Evolutionary conservation across 148 eudicot species (phyloP).

Genomic region (Rhododendron henanense): DNA sequence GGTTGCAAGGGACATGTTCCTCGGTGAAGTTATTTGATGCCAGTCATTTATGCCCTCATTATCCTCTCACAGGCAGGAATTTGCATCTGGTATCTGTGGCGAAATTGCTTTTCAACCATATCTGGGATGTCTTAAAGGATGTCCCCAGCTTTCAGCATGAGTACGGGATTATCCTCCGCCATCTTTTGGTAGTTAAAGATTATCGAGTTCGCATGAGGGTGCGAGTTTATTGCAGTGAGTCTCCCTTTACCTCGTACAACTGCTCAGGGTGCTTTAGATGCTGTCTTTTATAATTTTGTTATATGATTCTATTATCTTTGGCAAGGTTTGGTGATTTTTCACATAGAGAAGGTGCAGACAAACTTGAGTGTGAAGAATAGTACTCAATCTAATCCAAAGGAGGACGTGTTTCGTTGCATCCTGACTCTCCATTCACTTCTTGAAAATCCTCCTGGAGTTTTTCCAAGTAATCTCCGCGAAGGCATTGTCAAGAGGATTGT

Average conservation of each 20-base stretch:
- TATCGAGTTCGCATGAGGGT: slow-evolving; percentile 77
- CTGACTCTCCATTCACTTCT: slow-evolving; percentile 78
- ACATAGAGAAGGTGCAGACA: slow-evolving; percentile 66
- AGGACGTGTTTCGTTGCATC: slow-evolving; percentile 60
- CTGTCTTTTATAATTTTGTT: background rate
- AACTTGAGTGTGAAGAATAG: slow-evolving; percentile 44
- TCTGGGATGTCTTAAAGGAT: slow-evolving; percentile 71
- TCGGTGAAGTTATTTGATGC: background rate
- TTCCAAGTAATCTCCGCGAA: slow-evolving; percentile 60
- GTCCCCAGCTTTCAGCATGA: slow-evolving; percentile 87
- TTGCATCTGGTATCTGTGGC: slow-evolving; percentile 61
- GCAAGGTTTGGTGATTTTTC: slow-evolving; percentile 66
- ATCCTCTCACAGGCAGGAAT: slow-evolving; percentile 43
- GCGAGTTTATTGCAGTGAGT: slow-evolving; percentile 75
- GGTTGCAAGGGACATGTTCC: background rate
- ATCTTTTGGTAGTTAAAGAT: slow-evolving; percentile 56
- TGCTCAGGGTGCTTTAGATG: background rate
- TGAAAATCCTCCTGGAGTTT: slow-evolving; percentile 95
- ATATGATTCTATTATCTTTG: slow-evolving; percentile 14
- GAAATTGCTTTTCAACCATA: slow-evolving; percentile 69
- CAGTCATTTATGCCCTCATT: background rate
- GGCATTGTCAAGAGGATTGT: slow-evolving; percentile 53
- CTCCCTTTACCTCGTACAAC: slow-evolving; percentile 1
- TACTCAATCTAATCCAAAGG: slow-evolving; percentile 52
- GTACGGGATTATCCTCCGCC: slow-evolving; percentile 72